Conservation (phyloP, 2,329 filamentous ascomycete genomes). For the Verticillium nonalfalfae region DNA sequence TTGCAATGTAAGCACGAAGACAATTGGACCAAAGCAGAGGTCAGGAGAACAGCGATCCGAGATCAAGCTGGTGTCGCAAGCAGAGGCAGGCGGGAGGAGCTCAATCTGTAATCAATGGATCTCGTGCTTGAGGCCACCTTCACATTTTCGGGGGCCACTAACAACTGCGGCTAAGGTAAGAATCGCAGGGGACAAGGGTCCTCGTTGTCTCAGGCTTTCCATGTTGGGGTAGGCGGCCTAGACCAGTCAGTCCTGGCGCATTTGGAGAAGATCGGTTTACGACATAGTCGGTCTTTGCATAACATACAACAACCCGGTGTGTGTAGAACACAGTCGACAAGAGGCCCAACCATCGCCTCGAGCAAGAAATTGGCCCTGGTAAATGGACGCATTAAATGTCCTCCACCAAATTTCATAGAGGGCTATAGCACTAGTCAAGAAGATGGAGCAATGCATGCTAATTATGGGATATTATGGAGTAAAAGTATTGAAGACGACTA, state of each 20-base stretch:
- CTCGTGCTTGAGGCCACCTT: conserved; percentile 1
- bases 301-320: not conserved
- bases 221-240: not conserved
- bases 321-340: too few species aligned
- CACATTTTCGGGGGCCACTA: conserved; percentile 1
- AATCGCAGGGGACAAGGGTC: not conserved
- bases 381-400: too few species aligned
- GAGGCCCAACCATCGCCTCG: too few species aligned
- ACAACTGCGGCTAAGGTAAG: not conserved
- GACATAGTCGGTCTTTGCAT: not conserved
- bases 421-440: too few species aligned
- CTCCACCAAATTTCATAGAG: too few species aligned
- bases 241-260: not conserved
- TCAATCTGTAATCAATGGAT: not conserved
- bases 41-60: not conserved
- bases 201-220: not conserved
- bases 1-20: not conserved
- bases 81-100: not conserved
- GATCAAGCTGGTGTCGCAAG: not conserved
- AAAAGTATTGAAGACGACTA: too few species aligned
- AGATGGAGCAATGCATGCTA: too few species aligned
- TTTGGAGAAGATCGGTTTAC: not conserved
- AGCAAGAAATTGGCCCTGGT: too few species aligned
- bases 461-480: too few species aligned
- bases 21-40: not conserved